These are phyloP conservation scores for Pleoardoris graminearum DNA, from an alignment of 2,329 filamentous ascomycete species.

Conservation along the genomic window DNA sequence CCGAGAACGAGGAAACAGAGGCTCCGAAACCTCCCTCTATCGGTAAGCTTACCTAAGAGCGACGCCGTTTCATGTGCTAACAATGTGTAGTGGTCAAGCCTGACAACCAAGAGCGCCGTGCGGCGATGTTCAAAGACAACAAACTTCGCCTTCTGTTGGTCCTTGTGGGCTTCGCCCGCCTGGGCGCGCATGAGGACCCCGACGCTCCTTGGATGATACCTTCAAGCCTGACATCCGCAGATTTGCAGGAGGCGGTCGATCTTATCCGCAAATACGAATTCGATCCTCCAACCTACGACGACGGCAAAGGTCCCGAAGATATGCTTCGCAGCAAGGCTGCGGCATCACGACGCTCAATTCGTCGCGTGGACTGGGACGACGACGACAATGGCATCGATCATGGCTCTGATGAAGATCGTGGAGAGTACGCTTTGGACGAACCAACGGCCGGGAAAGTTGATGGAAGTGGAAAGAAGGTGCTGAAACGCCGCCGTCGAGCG, in stretches of 20 bases:
- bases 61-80: conserved; percentile 33
- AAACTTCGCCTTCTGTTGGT: conserved; percentile 84
- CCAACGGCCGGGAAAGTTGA: conserved; percentile 63
- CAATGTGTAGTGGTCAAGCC: conserved; percentile 49
- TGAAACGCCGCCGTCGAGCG: conserved; percentile 64
- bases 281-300: conserved; percentile 74
- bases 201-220: conserved; percentile 82
- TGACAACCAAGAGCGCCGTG: conserved; percentile 67
- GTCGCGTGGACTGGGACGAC: conserved; percentile 68
- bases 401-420: conserved; percentile 57
- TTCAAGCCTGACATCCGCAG: conserved; percentile 62
- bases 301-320: conserved; percentile 73
- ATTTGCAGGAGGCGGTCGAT: conserved; percentile 70
- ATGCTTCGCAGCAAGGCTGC: conserved; percentile 74
- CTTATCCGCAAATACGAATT: conserved; percentile 78
- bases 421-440: conserved; percentile 69
- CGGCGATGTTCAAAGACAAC: conserved; percentile 85
- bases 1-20: conserved; percentile 43
- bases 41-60: conserved; percentile 24
- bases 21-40: conserved; percentile 51
- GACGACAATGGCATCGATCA: conserved; percentile 65
- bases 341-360: conserved; percentile 43
- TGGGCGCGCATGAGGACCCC: conserved; percentile 69
- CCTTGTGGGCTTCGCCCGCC: conserved; percentile 69
- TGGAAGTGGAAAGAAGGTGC: conserved; percentile 53